A percentile compares a stretch with the other conserved stretches of the same genome.
phyloP scores from a whole-genome alignment of 257 asterid species.

The Solanum gracilifrons region DNA sequence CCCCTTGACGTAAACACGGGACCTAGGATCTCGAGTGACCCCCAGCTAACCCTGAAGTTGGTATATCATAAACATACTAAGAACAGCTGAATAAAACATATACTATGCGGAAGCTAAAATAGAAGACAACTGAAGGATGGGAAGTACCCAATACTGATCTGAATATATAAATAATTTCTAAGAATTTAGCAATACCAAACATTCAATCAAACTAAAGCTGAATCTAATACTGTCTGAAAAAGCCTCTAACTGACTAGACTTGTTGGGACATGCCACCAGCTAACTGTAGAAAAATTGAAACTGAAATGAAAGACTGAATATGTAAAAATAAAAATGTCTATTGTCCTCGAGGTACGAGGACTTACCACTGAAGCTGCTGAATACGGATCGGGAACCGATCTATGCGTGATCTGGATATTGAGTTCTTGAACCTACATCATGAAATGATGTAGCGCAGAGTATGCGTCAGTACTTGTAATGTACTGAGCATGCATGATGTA shows the following conservation, averaged over 20 bases:
- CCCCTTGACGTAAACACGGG: not conserved
- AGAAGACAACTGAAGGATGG: not conserved
- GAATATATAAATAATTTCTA: no score
- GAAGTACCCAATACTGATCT: not conserved
- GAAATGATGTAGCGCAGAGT: no score
- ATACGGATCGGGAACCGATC: no score
- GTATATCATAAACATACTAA: no score
- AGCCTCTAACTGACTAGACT: not conserved
- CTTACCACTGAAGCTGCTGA: no score
- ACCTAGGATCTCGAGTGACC: not conserved
- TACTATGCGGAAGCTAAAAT: not conserved
- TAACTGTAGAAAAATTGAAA: not conserved
- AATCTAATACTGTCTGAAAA: not conserved
- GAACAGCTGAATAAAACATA: not conserved
- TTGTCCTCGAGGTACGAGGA: not conserved
- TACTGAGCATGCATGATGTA: no score
- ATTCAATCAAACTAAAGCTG: not conserved
- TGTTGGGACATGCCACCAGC: not conserved
- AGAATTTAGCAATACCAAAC: not conserved
- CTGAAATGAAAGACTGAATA: not conserved
- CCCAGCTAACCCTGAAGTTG: not conserved
- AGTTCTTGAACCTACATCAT: no score
- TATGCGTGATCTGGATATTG: no score
- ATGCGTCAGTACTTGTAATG: no score
- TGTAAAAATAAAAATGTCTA: no score